Conservation (phyloP, 108 stramenopile genomes). For the Cylindrotheca fusiformis region DNA sequence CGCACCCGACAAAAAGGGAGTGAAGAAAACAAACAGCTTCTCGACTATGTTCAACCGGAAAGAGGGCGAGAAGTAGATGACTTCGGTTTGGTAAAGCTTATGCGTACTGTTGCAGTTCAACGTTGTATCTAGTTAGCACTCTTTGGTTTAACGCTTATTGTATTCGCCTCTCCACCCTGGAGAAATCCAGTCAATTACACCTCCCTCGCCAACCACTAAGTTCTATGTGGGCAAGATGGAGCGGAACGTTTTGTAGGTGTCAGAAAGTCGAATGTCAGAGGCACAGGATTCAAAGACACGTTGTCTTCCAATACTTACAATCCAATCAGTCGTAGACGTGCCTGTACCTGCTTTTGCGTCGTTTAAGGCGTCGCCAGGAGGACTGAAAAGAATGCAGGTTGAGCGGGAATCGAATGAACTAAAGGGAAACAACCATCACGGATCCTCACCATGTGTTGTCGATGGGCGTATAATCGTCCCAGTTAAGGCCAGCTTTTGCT, state of each 20-base stretch:
- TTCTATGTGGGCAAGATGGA: constrained; percentile 26
- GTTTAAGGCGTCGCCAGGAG: constrained; percentile 52
- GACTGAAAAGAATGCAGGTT: constrained; percentile 18
- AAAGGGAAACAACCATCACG: background rate
- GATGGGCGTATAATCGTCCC: constrained; percentile 65
- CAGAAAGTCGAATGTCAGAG: background rate
- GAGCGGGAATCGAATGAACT: background rate
- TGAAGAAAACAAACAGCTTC: too few relatives aligned
- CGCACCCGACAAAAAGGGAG: too few relatives aligned
- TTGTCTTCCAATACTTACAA: constrained; percentile 19
- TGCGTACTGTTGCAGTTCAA: too few relatives aligned
- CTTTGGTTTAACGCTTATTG: constrained; percentile 28
- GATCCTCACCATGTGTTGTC: constrained; percentile 85
- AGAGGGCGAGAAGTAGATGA: too few relatives aligned
- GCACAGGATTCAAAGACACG: too few relatives aligned
- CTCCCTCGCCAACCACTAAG: constrained; percentile 79
- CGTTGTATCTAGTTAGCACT: background rate
- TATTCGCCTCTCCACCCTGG: constrained; percentile 90
- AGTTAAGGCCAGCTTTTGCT: constrained; percentile 72
- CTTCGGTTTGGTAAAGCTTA: too few relatives aligned
- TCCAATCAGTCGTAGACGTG: constrained; percentile 82
- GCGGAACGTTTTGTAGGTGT: too few relatives aligned
- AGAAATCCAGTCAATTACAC: constrained; percentile 85
- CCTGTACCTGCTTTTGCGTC: constrained; percentile 75
- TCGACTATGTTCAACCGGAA: too few relatives aligned